Evolutionary conservation across 2,329 filamentous ascomycete genomes (phyloP).

Genomic region (Exophiala sp.): DNA sequence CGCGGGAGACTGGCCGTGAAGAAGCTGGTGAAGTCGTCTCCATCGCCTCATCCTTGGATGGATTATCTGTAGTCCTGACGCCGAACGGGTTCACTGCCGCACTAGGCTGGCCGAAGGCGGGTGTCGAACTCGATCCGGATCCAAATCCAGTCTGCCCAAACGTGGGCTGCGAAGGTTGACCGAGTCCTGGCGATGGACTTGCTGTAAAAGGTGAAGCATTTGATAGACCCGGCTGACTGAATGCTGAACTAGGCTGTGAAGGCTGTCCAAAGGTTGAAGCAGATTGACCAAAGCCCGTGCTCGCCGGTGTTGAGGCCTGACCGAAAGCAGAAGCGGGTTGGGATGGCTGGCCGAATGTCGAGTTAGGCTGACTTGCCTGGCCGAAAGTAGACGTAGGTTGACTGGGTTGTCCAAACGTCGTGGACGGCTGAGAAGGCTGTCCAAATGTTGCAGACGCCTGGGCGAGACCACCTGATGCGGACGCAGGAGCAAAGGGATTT

Average conservation of each 20-base stretch:
- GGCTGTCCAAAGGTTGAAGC: conserved; percentile 15
- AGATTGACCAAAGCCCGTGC: conserved; percentile 28
- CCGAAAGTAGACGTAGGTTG: conserved; percentile 33
- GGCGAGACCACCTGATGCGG: conserved; percentile 18
- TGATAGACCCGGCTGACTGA: conserved; percentile 35
- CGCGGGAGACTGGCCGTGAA: conserved; percentile 32
- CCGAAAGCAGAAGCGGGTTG: conserved; percentile 33
- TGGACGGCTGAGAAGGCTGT: conserved; percentile 31
- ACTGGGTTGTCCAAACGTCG: conserved; percentile 33
- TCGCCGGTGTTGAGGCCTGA: conserved; percentile 9
- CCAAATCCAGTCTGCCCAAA: conserved; percentile 42
- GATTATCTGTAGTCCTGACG: conserved; percentile 33
- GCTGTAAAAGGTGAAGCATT: conserved; percentile 36
- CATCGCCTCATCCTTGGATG: conserved; percentile 18
- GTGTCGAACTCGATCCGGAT: conserved; percentile 23
- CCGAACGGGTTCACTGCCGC: conserved; percentile 35
- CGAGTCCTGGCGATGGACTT: conserved; percentile 30
- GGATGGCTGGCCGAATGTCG: conserved; percentile 18
- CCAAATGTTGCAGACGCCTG: conserved; percentile 33
- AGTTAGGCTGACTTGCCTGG: conserved; percentile 31
- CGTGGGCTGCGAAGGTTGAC: conserved; percentile 20
- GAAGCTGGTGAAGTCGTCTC: conserved; percentile 33
- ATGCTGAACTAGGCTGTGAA: conserved; percentile 19
- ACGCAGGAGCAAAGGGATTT: conserved; percentile 35
- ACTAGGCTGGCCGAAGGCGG: conserved; percentile 40